Evolutionary conservation across 768 basidiomycete species (phyloP), one percentile per base, ranked within the genome.

Genomic region (Pluteus cervinus): DNA sequence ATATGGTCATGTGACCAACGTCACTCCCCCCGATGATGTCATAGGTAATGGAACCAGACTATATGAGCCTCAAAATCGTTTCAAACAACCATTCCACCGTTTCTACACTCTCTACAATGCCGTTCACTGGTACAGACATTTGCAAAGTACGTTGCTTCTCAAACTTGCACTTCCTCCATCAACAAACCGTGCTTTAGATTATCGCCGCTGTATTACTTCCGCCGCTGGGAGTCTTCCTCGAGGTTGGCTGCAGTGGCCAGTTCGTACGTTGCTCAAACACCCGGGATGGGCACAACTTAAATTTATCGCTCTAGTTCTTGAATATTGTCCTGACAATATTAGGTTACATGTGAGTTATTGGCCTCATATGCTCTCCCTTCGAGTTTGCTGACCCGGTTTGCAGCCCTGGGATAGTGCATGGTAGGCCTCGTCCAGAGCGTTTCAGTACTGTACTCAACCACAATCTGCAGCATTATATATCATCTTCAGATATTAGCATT

Each of bases 201-300:
- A 46, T 72, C 42, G 50, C 78, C 38, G 86, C 86, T 42, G 68
- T 89, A 60, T 48, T 88, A 55, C 50, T 89, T 10, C 87, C 89
- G 7, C 91, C 91, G 41, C 54, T 94, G 2, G 89, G 82, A 39
- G 91, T 94, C 17, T 90, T 91, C 65, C 62, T 93, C 17, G 89
- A 93, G 65, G 73, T 86, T 37, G 91, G 91, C 17, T 92, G 88
- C 55, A 64, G 67, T 24, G 76, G 73, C 15, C 88, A 92, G 56
- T 60, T 93, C 29, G 78, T 85, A 51, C 36, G 79, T 73, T 26
- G 36, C 20, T 23, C 42, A 9, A 12, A 8, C 20, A 20, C 10
- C 33, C 29, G 35, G 29, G 15, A 39, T 51, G 17, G 29, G n/a
- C n/a, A n/a, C n/a, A n/a, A n/a, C n/a, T n/a, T n/a, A n/a, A n/a